phyloP scores from a whole-genome alignment of 2,329 filamentous ascomycete genomes.

The Stromatinia cepivora region DNA sequence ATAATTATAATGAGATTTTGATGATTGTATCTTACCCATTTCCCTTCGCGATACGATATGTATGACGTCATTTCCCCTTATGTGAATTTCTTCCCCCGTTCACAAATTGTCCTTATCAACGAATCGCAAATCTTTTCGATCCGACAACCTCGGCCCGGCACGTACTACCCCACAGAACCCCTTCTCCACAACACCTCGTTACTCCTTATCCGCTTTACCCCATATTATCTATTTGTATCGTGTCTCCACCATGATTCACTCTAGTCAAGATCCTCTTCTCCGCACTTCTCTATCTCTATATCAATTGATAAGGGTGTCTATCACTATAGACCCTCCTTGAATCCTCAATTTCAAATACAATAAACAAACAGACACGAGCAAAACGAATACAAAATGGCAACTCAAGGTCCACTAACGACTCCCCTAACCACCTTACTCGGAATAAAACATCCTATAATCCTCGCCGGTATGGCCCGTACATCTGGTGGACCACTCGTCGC shows the following conservation, averaged over 20 bases:
- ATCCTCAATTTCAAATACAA: not conserved
- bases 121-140: slow-evolving; percentile 5
- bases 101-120: not conserved
- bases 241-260: not conserved
- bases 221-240: not conserved
- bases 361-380: not conserved
- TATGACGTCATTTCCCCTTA: no score
- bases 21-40: not conserved
- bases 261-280: not conserved
- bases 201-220: slow-evolving; percentile 2
- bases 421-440: slow-evolving; percentile 76
- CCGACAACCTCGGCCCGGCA: slow-evolving; percentile 12
- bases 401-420: slow-evolving; percentile 58
- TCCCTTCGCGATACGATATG: not conserved
- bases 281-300: not conserved
- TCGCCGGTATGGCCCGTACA: slow-evolving; percentile 90
- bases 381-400: slow-evolving; percentile 12
- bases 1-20: not conserved
- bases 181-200: not conserved
- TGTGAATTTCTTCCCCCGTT: not conserved
- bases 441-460: slow-evolving; percentile 85
- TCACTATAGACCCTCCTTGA: not conserved
- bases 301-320: not conserved
- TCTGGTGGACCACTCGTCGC: slow-evolving; percentile 77
- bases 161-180: slow-evolving; percentile 2